A percentile compares a stretch with the other conserved stretches of the same genome.
These are phyloP conservation scores for Eutrema heterophyllum DNA, from an alignment of 345 rosid genomes.

Conservation along the genomic window DNA sequence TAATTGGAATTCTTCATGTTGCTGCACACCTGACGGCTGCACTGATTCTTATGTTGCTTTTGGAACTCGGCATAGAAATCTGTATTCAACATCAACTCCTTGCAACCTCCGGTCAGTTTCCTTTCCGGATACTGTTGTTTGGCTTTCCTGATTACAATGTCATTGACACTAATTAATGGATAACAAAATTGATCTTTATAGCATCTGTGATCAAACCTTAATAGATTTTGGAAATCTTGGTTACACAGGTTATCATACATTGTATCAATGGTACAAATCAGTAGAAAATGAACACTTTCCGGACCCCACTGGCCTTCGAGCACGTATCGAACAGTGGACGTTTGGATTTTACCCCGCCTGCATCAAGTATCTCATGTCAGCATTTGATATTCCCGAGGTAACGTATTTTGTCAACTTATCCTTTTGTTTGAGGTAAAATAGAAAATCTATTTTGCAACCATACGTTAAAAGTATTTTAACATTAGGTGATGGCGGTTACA, in stretches of 20 bases:
- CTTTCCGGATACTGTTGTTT: slow-evolving; percentile 39
- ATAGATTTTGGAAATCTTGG: background rate
- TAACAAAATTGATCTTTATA: too few relatives aligned
- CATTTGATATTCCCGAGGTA: slow-evolving; percentile 86
- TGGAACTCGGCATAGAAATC: slow-evolving; percentile 82
- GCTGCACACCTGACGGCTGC: slow-evolving; percentile 79
- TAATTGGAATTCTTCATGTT: slow-evolving; percentile 76
- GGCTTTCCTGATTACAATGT: background rate
- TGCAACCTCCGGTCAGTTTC: slow-evolving; percentile 71
- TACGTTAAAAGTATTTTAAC: background rate
- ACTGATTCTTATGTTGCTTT: slow-evolving; percentile 72
- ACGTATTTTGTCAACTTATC: background rate
- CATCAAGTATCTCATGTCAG: slow-evolving; percentile 93
- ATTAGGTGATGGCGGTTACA: slow-evolving; percentile 90
- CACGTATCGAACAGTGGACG: slow-evolving; percentile 90
- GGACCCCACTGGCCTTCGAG: slow-evolving; percentile 92
- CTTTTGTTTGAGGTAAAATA: too few relatives aligned
- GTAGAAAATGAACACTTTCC: slow-evolving; percentile 91
- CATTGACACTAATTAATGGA: background rate
- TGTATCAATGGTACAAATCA: slow-evolving; percentile 84
- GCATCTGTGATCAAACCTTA: background rate
- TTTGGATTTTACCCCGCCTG: slow-evolving; percentile 92
- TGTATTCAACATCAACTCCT: slow-evolving; percentile 77
- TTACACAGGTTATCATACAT: slow-evolving; percentile 71
- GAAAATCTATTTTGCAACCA: background rate